phyloP scores from a whole-genome alignment of 306 rosid species.

The Prinsepia uniflora region DNA sequence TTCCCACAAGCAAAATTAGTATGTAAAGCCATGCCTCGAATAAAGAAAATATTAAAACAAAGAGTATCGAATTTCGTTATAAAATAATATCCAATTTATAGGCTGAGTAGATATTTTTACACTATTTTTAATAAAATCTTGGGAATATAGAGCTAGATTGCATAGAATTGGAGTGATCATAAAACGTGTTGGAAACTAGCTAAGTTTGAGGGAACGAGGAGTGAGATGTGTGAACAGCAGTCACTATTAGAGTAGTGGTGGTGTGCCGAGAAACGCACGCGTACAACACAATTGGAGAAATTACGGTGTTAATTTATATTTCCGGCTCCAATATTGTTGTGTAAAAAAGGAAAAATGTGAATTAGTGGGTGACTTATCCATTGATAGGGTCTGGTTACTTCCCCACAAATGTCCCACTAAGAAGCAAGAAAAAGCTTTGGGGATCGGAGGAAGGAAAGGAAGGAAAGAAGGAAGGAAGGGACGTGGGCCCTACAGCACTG shows the following conservation, averaged over 20 bases:
- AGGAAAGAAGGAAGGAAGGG: neutral
- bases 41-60: neutral
- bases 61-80: no score
- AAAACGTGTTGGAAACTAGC: neutral
- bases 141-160: neutral
- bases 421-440: neutral
- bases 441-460: neutral
- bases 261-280: neutral
- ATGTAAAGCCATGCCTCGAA: neutral
- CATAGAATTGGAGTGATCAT: neutral
- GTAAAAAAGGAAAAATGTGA: neutral
- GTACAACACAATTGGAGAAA: neutral
- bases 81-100: no score
- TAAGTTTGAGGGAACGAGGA: neutral
- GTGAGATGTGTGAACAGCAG: neutral
- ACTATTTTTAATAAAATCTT: neutral
- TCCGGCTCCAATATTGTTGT: no score
- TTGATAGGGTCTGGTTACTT: neutral
- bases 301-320: no score
- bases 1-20: neutral
- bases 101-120: no score
- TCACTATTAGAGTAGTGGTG: neutral
- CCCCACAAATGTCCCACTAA: conserved; percentile 5
- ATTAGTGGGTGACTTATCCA: conserved; percentile 4
- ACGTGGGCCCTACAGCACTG: neutral